Evolutionary conservation across 306 rosid species (phyloP).

Genomic region (Castanea mollissima): DNA sequence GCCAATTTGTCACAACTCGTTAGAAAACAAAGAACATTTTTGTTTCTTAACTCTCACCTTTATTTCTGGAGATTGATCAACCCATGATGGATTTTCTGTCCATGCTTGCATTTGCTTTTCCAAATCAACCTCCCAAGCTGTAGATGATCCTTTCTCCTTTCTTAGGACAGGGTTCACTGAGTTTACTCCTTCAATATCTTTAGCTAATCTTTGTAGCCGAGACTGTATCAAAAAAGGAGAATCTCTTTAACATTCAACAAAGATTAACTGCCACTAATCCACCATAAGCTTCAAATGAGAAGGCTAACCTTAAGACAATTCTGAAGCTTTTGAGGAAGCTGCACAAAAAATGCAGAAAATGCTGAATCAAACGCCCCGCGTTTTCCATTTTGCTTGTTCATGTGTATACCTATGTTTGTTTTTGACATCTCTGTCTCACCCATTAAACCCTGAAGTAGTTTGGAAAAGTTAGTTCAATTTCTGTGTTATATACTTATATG

Average conservation of each 20-base stretch:
- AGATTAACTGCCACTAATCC: constrained; percentile 4
- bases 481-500: background rate
- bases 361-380: constrained; percentile 41
- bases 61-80: constrained; percentile 57
- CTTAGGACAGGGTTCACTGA: constrained; percentile 32
- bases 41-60: constrained; percentile 48
- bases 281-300: constrained; percentile 2
- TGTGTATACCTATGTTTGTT: constrained; percentile 33
- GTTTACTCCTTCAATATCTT: constrained; percentile 35
- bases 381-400: constrained; percentile 40
- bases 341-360: constrained; percentile 57
- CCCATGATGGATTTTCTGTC: constrained; percentile 90
- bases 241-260: background rate
- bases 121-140: constrained; percentile 61
- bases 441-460: constrained; percentile 46
- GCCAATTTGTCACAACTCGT: background rate
- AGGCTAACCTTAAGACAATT: constrained; percentile 61
- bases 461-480: constrained; percentile 9
- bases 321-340: constrained; percentile 67
- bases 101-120: constrained; percentile 82
- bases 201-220: constrained; percentile 60
- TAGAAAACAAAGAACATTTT: constrained; percentile 11
- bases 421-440: constrained; percentile 47
- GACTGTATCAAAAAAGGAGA: constrained; percentile 39
- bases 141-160: constrained; percentile 25